A percentile compares a stretch with the other conserved stretches of the same genome.
Conservation (phyloP, 371 early-diverging fungal genomes). For the Dichotomocladium elegans region DNA sequence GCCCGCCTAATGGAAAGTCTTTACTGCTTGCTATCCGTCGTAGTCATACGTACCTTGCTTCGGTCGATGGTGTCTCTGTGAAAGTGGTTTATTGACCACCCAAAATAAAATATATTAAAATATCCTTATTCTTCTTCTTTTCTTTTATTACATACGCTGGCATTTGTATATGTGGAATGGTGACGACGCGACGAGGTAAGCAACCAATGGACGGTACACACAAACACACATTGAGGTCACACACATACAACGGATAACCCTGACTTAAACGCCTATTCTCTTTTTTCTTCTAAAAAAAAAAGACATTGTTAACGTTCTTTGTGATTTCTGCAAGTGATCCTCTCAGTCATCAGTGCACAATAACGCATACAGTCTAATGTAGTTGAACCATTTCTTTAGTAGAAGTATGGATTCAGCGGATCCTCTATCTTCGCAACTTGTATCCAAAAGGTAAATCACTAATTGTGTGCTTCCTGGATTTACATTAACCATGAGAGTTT, state of each 20-base stretch:
- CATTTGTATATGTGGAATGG: constrained; percentile 1
- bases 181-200: too few relatives aligned
- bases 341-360: not conserved
- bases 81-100: constrained; percentile 5
- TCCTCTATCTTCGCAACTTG: constrained; percentile 45
- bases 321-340: constrained; percentile 23
- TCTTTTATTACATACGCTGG: not conserved
- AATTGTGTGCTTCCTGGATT: too few relatives aligned
- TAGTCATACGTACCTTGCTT: constrained; percentile 14
- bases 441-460: constrained; percentile 43
- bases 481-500: not conserved
- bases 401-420: constrained; percentile 54
- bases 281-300: not conserved
- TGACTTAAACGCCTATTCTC: not conserved
- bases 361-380: not conserved
- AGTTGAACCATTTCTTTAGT: constrained; percentile 16
- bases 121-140: not conserved
- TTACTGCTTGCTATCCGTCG: constrained; percentile 34
- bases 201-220: too few relatives aligned
- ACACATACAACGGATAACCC: not conserved
- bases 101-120: not conserved
- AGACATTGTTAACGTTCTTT: constrained; percentile 12
- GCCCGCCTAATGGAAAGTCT: constrained; percentile 13
- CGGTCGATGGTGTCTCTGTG: constrained; percentile 30
- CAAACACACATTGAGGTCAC: too few relatives aligned